Base-by-base conservation (phyloP, 352 stramenopile species). In the Phytophthora colocasiae region DNA sequence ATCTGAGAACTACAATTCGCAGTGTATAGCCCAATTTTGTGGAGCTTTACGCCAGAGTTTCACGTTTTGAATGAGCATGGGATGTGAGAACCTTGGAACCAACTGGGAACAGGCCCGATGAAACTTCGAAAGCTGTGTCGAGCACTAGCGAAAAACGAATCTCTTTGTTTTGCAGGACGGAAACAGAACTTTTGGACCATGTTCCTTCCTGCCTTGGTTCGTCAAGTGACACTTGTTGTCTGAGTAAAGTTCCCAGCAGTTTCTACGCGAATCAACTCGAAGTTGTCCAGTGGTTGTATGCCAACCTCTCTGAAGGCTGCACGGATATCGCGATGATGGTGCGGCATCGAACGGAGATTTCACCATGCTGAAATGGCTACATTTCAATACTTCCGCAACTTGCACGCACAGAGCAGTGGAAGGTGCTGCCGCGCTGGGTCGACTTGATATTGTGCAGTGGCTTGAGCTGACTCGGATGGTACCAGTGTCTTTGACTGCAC, bases 381-480 rank as follows among this genome's bases (percentile, higher is more conserved):
- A 57, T 19, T 22, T 46, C 29, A 32, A 46, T 32, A 57, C 49
- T 24, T 36, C 9, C 8, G 34, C 12, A 31, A 19, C 32, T n/a
- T 57, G 51, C 38, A 41, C 51, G 1, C 27, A 39, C 7, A 49
- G 31, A 49, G 24, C 26, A 4, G 41, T 58, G 38, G 26, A 58
- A 27, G 47, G 38, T 4, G 36, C 51, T 9, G 38, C 49, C 7
- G 4, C 2, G 5, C 4, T 24, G 3, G 49, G 49, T 6, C 51
- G 51, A 17, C 38, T 49, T 15, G 26, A 50, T 22, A 58, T 49
- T 49, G 38, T 58, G 11, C 7, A 41, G 24, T 41, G 22, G 51
- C 11, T 58, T 14, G 1, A 49, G 6, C 8, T 12, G 11, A 49
- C 29, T 29, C 51, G 51, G n/a, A 40, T 39, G 51, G 38, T 32